Base-by-base conservation (phyloP, 1,139 yeast genomes). In the Chernovozyma sophiae-reginae region DNA sequence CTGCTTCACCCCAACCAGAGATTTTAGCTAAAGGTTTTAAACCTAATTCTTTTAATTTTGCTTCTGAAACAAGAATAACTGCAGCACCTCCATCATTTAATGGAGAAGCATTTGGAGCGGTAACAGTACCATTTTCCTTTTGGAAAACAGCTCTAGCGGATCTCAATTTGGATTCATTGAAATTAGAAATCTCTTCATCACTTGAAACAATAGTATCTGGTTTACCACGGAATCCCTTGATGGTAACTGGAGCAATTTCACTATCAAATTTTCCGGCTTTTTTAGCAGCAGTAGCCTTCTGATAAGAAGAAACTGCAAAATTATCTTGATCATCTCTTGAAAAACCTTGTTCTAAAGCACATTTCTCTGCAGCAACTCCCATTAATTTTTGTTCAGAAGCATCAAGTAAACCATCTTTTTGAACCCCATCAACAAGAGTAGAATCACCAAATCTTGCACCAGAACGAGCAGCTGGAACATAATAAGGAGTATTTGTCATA, bases 71-170 rank as follows among this genome's bases (percentile, higher is more conserved):
- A 51, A 92, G 74, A 35, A 92, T 70, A 32, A 92, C 77, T 33
- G 97, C 97, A 43, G 97, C 96, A 60, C 86, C 97, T 65, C 98
- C 98, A 61, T 92, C 98, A 62, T 89, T 92, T 56, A 92, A 74
- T 55, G 94, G 87, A 30, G 97, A 87, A 31, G 97, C 95, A 63
- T 92, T 92, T 52, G 97, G 95, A 27, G 95, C 97, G 36, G 98
- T 92, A 45, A 90, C 92, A 31, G 97, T 86, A 57, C 97, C 97
- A 54, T 81, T 80, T 52, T 81, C 96, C 65, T 79, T 80, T 67
- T 86, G 83, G 80, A 92, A 92, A 24, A 86, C 97, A 39, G 97
- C 79, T 71, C 97, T 83, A 29, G 97, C 96, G 43, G 81, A 43
- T 59, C 73, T 78, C 51, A 92, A 71, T 60, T 77, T 86, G 32